Percentiles rank a stretch among this genome's conserved stretches.
phyloP scores from a whole-genome alignment of 257 asterid genomes.

The Solanum medicagineum region DNA sequence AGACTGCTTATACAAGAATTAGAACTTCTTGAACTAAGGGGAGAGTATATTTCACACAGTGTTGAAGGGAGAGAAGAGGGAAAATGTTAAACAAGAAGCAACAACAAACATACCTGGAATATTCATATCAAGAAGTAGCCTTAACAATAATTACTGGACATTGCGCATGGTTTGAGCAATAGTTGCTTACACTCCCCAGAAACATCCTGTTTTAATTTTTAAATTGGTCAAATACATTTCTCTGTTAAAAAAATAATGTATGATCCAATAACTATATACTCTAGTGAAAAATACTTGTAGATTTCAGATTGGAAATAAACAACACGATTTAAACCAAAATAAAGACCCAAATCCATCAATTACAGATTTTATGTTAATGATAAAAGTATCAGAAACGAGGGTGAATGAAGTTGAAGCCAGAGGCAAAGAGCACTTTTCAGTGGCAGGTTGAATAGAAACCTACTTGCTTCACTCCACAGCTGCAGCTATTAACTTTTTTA shows the following conservation, averaged over 20 bases:
- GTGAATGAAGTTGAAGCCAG: neutral
- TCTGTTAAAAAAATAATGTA: neutral
- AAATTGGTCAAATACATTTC: neutral
- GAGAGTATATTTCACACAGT: neutral
- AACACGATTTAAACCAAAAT: neutral
- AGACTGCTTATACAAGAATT: neutral
- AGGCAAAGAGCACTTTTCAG: neutral
- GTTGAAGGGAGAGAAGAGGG: neutral
- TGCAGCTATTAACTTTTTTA: neutral
- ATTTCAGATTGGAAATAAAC: neutral
- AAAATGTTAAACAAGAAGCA: neutral
- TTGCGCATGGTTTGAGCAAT: conserved; percentile 32
- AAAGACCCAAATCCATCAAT: neutral
- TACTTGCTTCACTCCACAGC: neutral
- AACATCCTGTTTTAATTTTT: conserved; percentile 28
- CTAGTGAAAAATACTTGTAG: neutral
- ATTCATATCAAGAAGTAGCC: neutral
- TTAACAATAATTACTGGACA: conserved; percentile 42
- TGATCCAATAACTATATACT: neutral
- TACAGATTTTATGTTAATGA: neutral
- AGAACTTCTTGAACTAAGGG: neutral
- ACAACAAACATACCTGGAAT: neutral
- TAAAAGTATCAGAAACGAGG: neutral
- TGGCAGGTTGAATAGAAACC: neutral
- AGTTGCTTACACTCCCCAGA: conserved; percentile 43